A percentile compares a stretch with the other conserved stretches of the same genome.
Evolutionary conservation across 2,329 filamentous ascomycete genomes (phyloP).

Genomic region (Lachnellula subtilissima): DNA sequence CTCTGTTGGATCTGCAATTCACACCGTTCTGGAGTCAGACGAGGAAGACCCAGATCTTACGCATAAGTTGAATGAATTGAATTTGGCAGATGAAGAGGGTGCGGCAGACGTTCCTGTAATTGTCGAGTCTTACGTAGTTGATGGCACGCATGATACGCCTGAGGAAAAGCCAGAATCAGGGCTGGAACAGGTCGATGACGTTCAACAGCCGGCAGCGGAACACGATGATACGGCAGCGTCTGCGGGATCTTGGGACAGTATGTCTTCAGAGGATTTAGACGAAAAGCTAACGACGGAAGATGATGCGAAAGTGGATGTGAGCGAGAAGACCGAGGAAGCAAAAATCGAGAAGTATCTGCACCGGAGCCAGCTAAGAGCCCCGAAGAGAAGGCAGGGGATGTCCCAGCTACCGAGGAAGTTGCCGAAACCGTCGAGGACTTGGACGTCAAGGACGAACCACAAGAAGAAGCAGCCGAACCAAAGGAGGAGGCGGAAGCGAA

Average conservation of each 20-base stretch:
- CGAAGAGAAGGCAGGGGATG: constrained; percentile 1
- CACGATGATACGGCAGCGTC: constrained; percentile 11
- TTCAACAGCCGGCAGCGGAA: neutral
- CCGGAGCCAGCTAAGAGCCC: neutral
- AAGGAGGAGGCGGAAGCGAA: neutral
- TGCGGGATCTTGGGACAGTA: constrained; percentile 15
- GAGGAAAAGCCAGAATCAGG: constrained; percentile 10
- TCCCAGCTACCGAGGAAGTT: neutral
- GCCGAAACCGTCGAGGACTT: neutral
- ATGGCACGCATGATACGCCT: constrained; percentile 17
- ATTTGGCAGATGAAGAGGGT: constrained; percentile 37
- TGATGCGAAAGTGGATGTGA: constrained; percentile 20
- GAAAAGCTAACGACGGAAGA: constrained; percentile 22
- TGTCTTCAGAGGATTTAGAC: constrained; percentile 15
- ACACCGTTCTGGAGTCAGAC: constrained; percentile 76
- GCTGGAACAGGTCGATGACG: constrained; percentile 6
- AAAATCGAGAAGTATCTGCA: constrained; percentile 3
- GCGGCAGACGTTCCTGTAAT: constrained; percentile 28
- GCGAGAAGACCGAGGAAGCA: constrained; percentile 6
- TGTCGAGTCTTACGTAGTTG: constrained; percentile 27
- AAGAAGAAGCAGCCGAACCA: neutral
- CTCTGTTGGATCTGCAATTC: constrained; percentile 72
- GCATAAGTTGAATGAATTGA: constrained; percentile 43
- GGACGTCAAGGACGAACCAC: neutral
- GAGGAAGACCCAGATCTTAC: constrained; percentile 62